A percentile compares a stretch with the other conserved stretches of the same genome.
These are phyloP conservation scores for Cladosporium velox DNA, from an alignment of 2,329 filamentous ascomycete species.

Conservation along the genomic window DNA sequence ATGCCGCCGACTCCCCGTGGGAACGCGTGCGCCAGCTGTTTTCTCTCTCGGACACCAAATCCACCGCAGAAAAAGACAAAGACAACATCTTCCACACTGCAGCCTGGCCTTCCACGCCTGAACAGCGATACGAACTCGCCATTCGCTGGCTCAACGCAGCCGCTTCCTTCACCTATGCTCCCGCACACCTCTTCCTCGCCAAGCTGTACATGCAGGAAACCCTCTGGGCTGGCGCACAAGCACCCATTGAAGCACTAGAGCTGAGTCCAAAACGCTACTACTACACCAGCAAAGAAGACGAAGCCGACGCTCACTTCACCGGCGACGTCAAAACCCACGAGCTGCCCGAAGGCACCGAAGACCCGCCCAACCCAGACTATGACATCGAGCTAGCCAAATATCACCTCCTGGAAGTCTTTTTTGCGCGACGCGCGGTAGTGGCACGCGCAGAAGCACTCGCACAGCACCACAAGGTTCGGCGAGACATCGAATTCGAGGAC, in stretches of 20 bases:
- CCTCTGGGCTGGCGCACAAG: constrained; percentile 29
- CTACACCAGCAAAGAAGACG: constrained; percentile 29
- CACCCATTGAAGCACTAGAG: constrained; percentile 27
- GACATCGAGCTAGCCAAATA: constrained; percentile 25
- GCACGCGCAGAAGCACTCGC: background rate
- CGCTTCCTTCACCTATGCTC: constrained; percentile 28
- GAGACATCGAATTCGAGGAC: constrained; percentile 15
- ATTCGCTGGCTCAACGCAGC: constrained; percentile 33
- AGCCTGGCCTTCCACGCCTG: constrained; percentile 31
- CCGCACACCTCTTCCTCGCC: constrained; percentile 32
- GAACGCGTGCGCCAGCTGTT: background rate
- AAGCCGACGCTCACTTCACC: constrained; percentile 23
- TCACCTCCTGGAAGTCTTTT: constrained; percentile 31
- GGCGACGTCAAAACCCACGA: constrained; percentile 6
- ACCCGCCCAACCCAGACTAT: constrained; percentile 31
- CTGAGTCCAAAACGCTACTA: constrained; percentile 31
- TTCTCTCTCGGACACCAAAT: background rate
- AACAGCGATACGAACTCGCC: constrained; percentile 30
- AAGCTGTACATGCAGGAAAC: constrained; percentile 30
- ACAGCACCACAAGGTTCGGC: constrained; percentile 8
- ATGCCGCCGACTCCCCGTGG: background rate
- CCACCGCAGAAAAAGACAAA: background rate
- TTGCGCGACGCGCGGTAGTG: constrained; percentile 22
- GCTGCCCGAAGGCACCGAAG: constrained; percentile 17
- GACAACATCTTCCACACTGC: constrained; percentile 33